Percentiles rank a stretch among this genome's conserved stretches.
phyloP scores from a whole-genome alignment of 2,329 filamentous ascomycete genomes.

The Talaromyces funiculosus region DNA sequence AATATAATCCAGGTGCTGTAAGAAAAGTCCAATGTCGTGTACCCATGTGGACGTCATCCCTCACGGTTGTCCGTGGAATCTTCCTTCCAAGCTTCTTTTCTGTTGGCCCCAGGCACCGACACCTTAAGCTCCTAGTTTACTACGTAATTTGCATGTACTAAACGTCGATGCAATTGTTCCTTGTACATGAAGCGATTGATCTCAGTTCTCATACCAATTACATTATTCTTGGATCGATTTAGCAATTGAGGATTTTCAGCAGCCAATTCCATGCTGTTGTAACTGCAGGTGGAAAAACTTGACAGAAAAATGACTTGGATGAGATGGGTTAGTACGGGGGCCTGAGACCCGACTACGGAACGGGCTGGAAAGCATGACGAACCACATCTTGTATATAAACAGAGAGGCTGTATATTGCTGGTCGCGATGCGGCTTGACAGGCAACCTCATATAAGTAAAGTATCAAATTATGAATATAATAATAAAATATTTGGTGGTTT shows the following conservation, averaged over 20 bases:
- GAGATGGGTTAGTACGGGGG: slow-evolving; percentile 4
- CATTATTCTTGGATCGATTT: not conserved
- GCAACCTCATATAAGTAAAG: not conserved
- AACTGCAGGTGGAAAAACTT: not conserved
- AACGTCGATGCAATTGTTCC: not conserved
- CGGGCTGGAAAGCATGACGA: not conserved
- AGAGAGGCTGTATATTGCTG: not conserved
- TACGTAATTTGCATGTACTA: not conserved
- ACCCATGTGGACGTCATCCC: not conserved
- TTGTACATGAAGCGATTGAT: not conserved
- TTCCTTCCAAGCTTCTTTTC: not conserved
- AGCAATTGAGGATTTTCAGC: not conserved
- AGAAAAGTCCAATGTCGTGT: not conserved
- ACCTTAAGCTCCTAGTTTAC: not conserved
- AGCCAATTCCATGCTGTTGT: not conserved
- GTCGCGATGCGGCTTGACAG: not conserved
- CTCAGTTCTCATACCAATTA: not conserved
- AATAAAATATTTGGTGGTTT: not conserved
- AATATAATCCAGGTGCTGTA: not conserved
- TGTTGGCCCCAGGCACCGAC: not conserved
- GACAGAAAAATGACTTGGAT: not conserved
- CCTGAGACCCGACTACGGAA: not conserved
- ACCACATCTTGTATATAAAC: not conserved
- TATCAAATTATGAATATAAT: not conserved
- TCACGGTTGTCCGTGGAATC: not conserved